Evolutionary conservation across 208 protist species (phyloP).

Genomic region (Angomonas ambiguus): DNA sequence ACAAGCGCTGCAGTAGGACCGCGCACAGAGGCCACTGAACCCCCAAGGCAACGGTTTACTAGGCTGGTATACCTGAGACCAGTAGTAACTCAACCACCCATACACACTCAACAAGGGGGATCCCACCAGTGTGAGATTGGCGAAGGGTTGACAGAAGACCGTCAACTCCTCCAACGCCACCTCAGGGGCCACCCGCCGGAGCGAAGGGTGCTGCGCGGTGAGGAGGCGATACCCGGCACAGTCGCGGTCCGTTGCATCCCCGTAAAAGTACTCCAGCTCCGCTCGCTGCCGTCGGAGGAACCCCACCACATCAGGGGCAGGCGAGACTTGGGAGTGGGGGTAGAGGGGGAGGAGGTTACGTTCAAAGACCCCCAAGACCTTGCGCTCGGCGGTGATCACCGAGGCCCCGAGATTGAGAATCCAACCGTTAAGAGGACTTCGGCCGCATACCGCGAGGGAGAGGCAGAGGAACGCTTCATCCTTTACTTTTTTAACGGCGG

Average conservation of each 20-base stretch:
- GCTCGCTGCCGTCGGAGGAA: constrained; percentile 16
- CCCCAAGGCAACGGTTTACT: constrained; percentile 21
- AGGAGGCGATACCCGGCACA: not conserved
- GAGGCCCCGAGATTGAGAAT: constrained; percentile 21
- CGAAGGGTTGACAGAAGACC: constrained; percentile 19
- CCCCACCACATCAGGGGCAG: not conserved
- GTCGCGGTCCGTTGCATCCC: not conserved
- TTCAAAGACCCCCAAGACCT: constrained; percentile 19
- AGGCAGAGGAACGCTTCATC: constrained; percentile 21
- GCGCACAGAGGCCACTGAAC: constrained; percentile 22
- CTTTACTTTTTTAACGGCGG: constrained; percentile 11
- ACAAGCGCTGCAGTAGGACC: constrained; percentile 11
- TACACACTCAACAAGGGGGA: constrained; percentile 22
- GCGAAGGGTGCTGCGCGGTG: not conserved
- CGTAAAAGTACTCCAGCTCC: constrained; percentile 20
- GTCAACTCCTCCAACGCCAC: constrained; percentile 14
- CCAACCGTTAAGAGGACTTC: constrained; percentile 21
- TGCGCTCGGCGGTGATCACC: constrained; percentile 8
- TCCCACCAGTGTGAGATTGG: constrained; percentile 20
- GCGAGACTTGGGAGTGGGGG: not conserved
- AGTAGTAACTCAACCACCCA: constrained; percentile 26
- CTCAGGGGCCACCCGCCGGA: not conserved
- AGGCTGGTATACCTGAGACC: not conserved
- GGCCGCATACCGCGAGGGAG: constrained; percentile 14
- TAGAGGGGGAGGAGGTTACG: constrained; percentile 6